These are phyloP conservation scores for Corylus avellana DNA, from an alignment of 306 rosid genomes.

Conservation along the genomic window DNA sequence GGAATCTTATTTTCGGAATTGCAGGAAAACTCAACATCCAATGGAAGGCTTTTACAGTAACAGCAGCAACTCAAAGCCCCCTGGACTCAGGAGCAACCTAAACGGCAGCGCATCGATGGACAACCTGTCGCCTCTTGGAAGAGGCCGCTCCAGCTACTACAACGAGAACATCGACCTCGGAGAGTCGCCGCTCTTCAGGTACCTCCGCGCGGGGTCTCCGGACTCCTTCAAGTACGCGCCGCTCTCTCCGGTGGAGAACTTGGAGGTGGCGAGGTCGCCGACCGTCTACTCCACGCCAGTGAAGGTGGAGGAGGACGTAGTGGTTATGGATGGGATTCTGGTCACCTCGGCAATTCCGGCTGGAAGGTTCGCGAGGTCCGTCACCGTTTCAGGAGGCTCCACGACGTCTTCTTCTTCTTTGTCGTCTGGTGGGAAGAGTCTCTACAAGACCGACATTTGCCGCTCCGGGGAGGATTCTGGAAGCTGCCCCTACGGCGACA, in stretches of 20 bases:
- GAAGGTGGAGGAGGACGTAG: conserved; percentile 59
- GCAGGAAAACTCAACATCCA: conserved; percentile 23
- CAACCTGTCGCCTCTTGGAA: conserved; percentile 22
- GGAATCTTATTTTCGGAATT: conserved; percentile 13
- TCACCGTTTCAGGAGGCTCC: conserved; percentile 26
- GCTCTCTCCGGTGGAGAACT: conserved; percentile 57
- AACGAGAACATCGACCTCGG: conserved; percentile 47
- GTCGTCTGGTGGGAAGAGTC: conserved; percentile 31
- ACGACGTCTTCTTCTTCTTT: conserved; percentile 29
- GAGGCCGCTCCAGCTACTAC: conserved; percentile 41
- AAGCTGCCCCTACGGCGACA: conserved; percentile 39
- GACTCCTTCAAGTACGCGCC: conserved; percentile 31
- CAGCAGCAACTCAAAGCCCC: conserved; percentile 25
- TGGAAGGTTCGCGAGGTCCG: conserved; percentile 45
- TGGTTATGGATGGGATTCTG: conserved; percentile 71
- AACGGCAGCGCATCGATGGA: conserved; percentile 38
- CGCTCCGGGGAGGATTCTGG: conserved; percentile 44
- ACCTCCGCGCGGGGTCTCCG: conserved; percentile 47
- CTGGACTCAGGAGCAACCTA: conserved; percentile 25
- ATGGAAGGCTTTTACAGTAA: conserved; percentile 36
- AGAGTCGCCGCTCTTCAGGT: conserved; percentile 45
- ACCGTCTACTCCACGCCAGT: conserved; percentile 49
- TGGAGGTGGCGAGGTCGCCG: conserved; percentile 46
- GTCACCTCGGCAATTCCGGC: conserved; percentile 33
- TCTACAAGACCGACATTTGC: conserved; percentile 37